Evolutionary conservation across 2,329 filamentous ascomycete species (phyloP).

Genomic region (Fusarium sp.): DNA sequence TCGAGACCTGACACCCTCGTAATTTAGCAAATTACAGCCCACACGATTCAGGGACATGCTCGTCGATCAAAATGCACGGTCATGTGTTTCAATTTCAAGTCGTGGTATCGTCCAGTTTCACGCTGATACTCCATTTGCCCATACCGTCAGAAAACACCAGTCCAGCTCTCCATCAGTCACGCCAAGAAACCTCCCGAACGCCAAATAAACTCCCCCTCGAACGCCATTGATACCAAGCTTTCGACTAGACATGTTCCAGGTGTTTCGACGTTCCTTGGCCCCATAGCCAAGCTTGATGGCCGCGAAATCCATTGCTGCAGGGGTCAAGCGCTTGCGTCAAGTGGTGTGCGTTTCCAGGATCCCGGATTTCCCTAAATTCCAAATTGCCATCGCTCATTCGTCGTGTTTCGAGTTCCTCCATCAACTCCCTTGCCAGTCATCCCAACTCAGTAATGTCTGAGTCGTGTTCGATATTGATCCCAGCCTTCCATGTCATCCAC

Average conservation of each 20-base stretch:
- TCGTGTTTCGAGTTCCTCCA: not conserved
- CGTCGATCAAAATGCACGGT: not conserved
- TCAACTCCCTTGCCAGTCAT: not conserved
- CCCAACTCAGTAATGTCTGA: not conserved
- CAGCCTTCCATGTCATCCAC: conserved; percentile 7
- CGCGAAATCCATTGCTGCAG: not conserved
- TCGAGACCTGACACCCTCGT: not conserved
- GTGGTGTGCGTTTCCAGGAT: not conserved
- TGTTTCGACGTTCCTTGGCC: not conserved
- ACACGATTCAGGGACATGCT: not conserved
- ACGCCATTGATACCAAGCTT: conserved; percentile 24
- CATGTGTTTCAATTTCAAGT: not conserved
- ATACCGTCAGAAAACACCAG: not conserved
- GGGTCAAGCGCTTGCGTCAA: conserved; percentile 12
- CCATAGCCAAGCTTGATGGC: not conserved
- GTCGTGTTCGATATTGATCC: not conserved
- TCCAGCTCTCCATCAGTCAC: not conserved
- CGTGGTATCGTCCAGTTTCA: conserved; percentile 1
- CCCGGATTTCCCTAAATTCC: conserved; percentile 4
- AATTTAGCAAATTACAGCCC: not conserved
- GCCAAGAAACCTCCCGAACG: not conserved
- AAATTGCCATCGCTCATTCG: not conserved
- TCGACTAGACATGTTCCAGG: conserved; percentile 29
- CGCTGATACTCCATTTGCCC: not conserved
- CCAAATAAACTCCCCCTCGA: not conserved